Conservation (phyloP, 805 yeast species). For the Lachancea sp. region DNA sequence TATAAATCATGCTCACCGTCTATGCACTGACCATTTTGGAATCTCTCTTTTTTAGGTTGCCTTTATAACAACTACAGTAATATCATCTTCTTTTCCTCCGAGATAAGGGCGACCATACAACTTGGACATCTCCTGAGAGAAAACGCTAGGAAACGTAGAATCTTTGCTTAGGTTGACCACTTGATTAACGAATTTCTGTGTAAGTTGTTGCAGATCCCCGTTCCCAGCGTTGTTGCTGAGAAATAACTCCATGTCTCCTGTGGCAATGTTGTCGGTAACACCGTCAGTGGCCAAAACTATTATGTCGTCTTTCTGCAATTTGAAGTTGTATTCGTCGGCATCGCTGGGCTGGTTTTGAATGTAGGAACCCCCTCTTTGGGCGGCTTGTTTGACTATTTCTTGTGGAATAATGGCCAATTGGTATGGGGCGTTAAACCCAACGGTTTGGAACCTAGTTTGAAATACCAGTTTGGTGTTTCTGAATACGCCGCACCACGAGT, state of each 20-base stretch:
- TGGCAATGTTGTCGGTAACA: conserved; percentile 74
- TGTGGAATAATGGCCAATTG: conserved; percentile 83
- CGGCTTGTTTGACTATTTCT: conserved; percentile 47
- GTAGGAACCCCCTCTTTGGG: conserved; percentile 50
- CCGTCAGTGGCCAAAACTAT: conserved; percentile 91
- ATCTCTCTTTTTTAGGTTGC: conserved; percentile 32
- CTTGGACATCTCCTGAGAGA: conserved; percentile 68
- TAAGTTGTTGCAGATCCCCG: conserved; percentile 39
- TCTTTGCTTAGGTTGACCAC: conserved; percentile 70
- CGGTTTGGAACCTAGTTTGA: conserved; percentile 73
- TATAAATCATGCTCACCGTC: background rate
- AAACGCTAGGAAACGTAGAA: conserved; percentile 71
- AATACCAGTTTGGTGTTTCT: conserved; percentile 54
- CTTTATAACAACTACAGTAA: conserved; percentile 71
- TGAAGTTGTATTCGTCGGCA: conserved; percentile 62
- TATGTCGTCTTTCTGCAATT: conserved; percentile 64
- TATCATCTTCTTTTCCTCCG: conserved; percentile 96
- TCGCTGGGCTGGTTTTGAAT: conserved; percentile 64
- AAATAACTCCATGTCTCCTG: conserved; percentile 63
- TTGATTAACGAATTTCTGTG: conserved; percentile 52
- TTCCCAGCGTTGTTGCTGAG: conserved; percentile 44
- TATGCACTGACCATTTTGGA: background rate
- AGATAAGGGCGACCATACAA: conserved; percentile 61
- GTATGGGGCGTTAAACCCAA: conserved; percentile 85
- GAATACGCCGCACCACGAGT: conserved; percentile 88